These are phyloP conservation scores for Malassezia pachydermatis DNA, from an alignment of 1,284 basidiomycete species.

Conservation along the genomic window DNA sequence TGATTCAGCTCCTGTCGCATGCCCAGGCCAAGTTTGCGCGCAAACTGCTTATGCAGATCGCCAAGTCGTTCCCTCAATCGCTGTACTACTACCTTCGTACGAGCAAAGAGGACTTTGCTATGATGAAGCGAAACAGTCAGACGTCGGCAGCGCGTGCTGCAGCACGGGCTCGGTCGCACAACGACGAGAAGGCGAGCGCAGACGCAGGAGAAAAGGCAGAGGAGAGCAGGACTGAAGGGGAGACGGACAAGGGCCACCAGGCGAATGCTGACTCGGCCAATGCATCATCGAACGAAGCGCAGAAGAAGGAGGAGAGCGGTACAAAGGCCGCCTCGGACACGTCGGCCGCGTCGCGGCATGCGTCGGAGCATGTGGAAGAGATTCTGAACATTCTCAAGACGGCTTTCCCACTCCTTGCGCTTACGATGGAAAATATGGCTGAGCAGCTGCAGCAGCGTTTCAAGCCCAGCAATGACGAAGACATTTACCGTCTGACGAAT, in stretches of 20 bases:
- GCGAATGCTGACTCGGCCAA: constrained; percentile 26
- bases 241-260: not conserved
- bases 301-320: constrained; percentile 21
- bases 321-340: constrained; percentile 14
- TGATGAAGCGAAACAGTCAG: constrained; percentile 49
- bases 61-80: constrained; percentile 87
- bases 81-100: constrained; percentile 92
- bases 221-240: constrained; percentile 16
- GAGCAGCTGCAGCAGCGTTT: constrained; percentile 88
- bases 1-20: constrained; percentile 80
- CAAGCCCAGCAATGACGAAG: constrained; percentile 83
- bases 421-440: constrained; percentile 93
- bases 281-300: not conserved
- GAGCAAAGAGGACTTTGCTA: constrained; percentile 66
- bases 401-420: constrained; percentile 82
- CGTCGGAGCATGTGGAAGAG: constrained; percentile 88
- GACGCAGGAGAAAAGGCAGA: constrained; percentile 43
- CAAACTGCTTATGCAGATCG: constrained; percentile 76
- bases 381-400: constrained; percentile 91
- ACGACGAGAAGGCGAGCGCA: too few species aligned
- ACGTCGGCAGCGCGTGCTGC: constrained; percentile 41
- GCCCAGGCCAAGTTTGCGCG: constrained; percentile 87
- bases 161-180: constrained; percentile 50
- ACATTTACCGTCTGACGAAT: constrained; percentile 82
- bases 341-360: constrained; percentile 52